Evolutionary conservation across 1,139 yeast genomes (phyloP).

Genomic region (Pichia inconspicua): DNA sequence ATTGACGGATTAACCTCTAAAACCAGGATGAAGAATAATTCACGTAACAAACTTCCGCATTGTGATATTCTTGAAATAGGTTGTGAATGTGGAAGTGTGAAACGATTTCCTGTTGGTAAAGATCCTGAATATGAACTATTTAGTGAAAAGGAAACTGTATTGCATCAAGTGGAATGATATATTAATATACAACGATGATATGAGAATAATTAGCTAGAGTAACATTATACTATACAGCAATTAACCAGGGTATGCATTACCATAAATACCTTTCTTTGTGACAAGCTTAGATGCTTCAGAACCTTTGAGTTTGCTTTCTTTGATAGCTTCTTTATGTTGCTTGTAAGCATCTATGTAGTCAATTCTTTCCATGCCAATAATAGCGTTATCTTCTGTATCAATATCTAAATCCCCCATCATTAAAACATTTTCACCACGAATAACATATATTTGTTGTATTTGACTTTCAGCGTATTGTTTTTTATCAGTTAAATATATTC

Average conservation of each 20-base stretch:
- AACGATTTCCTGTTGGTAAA: slow-evolving; percentile 35
- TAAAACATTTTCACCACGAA: slow-evolving; percentile 97
- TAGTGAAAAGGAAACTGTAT: slow-evolving; percentile 19
- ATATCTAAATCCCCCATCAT: slow-evolving; percentile 92
- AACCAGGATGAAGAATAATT: slow-evolving; percentile 29
- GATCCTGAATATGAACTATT: slow-evolving; percentile 29
- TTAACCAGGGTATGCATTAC: not conserved
- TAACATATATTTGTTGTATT: slow-evolving; percentile 51
- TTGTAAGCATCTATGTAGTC: slow-evolving; percentile 4
- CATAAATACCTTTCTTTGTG: slow-evolving; percentile 5
- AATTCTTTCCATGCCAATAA: slow-evolving; percentile 16
- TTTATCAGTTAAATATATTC: slow-evolving; percentile 57
- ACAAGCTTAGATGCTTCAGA: not conserved
- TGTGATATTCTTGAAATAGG: slow-evolving; percentile 27
- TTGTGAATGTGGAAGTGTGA: slow-evolving; percentile 33
- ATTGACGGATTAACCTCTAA: slow-evolving; percentile 38
- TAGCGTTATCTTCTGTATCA: slow-evolving; percentile 73
- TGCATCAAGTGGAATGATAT: slow-evolving; percentile 5
- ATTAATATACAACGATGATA: not conserved
- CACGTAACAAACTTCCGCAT: slow-evolving; percentile 22
- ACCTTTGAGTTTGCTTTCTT: not conserved
- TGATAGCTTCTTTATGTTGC: not conserved
- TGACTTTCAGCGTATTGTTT: slow-evolving; percentile 74
- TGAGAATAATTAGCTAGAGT: not conserved
- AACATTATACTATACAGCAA: not conserved